Evolutionary conservation across 2,329 filamentous ascomycete genomes (phyloP), one percentile per base, ranked within the genome.

Genomic region (Aspergillus costaricaensis): DNA sequence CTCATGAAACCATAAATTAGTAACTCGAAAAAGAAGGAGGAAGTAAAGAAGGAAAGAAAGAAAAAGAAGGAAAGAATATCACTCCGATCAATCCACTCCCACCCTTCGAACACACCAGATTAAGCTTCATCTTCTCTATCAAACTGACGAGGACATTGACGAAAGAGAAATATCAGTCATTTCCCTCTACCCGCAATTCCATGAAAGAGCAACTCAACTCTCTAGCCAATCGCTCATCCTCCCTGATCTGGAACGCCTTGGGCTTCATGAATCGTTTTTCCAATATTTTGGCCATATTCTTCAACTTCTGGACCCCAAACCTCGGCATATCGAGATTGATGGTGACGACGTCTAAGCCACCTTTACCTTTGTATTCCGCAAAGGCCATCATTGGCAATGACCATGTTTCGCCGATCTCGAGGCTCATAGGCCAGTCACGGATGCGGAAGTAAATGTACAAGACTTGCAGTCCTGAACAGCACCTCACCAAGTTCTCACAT

Each of bases 331-430:
- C 36, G 12, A 70, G 60, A 15, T 54, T 55, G 12, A 70, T 52
- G 4, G 50, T 49, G 1, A 58, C 68, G 53, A 60, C 65, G 15
- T 65, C 64, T 39, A 70, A 36, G 7, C 38, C 43, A 7, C 38
- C 53, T 17, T 55, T 49, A 10, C 32, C 53, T 17, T 55, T 49
- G 21, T 49, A 32, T n/a, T 50, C 43, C 7, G 39, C 59, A 48
- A 70, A 67, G 10, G 36, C 19, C 25, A 69, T 52, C 21, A 67
- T 49, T 3, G 67, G 67, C 53, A 64, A 56, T 14, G 67, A 67
- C 68, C 68, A 70, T 17, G 49, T 32, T 32, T 70, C 68, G 1
- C 65, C 65, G 6, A 69, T 38, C 25, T 63, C 48, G 17, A 70
- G 30, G 8, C 51, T 21, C 21, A 68, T 65, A 0, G 68, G 67